Percentiles rank a stretch among this genome's conserved stretches.
phyloP scores from a whole-genome alignment of 2,329 filamentous ascomycete genomes.

The Diplocarpon rosae region DNA sequence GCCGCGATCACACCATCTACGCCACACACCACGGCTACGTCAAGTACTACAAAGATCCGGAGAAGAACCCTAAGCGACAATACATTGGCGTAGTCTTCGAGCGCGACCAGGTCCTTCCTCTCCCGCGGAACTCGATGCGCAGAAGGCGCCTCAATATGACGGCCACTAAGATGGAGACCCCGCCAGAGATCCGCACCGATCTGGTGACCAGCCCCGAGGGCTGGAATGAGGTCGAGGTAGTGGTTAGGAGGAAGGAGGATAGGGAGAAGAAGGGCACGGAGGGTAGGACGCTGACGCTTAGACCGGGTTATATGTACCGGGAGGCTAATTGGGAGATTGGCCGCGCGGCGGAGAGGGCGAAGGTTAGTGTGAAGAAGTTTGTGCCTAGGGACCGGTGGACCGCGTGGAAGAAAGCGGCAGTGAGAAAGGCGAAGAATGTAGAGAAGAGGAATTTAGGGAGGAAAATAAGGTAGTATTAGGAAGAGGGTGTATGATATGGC shows the following conservation, averaged over 20 bases:
- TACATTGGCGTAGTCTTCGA: conserved; percentile 92
- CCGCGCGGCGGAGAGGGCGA: conserved; percentile 47
- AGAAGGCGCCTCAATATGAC: conserved; percentile 68
- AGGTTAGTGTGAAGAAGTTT: conserved; percentile 45
- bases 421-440: conserved; percentile 37
- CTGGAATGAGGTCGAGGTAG: conserved; percentile 4
- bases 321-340: conserved; percentile 60
- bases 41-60: conserved; percentile 88
- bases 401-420: conserved; percentile 51
- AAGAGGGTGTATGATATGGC: neutral
- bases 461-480: conserved; percentile 25
- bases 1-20: conserved; percentile 93
- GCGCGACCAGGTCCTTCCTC: conserved; percentile 69
- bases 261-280: conserved; percentile 27
- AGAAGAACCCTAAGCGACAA: conserved; percentile 71
- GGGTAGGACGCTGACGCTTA: conserved; percentile 30
- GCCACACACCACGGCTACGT: conserved; percentile 80
- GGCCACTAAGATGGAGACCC: conserved; percentile 35
- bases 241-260: conserved; percentile 10
- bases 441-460: conserved; percentile 43
- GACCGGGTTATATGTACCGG: conserved; percentile 51
- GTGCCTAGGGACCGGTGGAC: conserved; percentile 44
- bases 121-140: conserved; percentile 61
- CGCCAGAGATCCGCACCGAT: conserved; percentile 15
- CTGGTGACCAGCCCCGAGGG: conserved; percentile 10